These are phyloP conservation scores for Oryza punctata DNA, from an alignment of 176 grass and related monocot genomes.

Conservation along the genomic window DNA sequence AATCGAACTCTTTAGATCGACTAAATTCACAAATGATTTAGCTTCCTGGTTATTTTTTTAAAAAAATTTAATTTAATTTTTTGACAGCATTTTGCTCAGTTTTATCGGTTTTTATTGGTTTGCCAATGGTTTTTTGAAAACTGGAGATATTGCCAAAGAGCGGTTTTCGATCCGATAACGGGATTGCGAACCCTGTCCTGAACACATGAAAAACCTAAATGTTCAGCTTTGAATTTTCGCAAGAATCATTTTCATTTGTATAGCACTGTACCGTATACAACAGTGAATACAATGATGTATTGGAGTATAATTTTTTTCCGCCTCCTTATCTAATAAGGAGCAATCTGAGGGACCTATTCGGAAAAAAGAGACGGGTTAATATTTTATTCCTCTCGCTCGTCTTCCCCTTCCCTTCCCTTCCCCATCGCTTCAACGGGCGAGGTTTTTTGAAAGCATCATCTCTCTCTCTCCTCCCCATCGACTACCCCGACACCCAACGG, in stretches of 20 bases:
- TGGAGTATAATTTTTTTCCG: neutral
- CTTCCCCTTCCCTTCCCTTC: constrained; percentile 3
- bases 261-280: neutral
- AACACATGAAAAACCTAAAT: neutral
- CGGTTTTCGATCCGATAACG: too few relatives aligned
- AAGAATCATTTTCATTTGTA: neutral
- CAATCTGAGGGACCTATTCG: neutral
- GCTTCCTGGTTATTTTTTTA: too few relatives aligned
- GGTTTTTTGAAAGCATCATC: constrained; percentile 73
- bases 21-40: too few relatives aligned
- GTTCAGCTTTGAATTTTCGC: neutral
- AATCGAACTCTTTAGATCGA: too few relatives aligned
- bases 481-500: constrained; percentile 42
- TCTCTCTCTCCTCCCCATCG: constrained; percentile 29
- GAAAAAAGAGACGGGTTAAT: neutral
- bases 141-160: too few relatives aligned
- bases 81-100: too few relatives aligned
- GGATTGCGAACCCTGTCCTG: too few relatives aligned
- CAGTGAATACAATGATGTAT: neutral
- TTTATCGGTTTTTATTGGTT: too few relatives aligned
- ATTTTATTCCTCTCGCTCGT: neutral
- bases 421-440: constrained; percentile 77
- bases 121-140: too few relatives aligned
- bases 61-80: too few relatives aligned
- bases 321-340: neutral